Evolutionary conservation across 2,329 filamentous ascomycete species (phyloP), one percentile per base, ranked within the genome.

Genomic region (Xenoacremonium recifei): DNA sequence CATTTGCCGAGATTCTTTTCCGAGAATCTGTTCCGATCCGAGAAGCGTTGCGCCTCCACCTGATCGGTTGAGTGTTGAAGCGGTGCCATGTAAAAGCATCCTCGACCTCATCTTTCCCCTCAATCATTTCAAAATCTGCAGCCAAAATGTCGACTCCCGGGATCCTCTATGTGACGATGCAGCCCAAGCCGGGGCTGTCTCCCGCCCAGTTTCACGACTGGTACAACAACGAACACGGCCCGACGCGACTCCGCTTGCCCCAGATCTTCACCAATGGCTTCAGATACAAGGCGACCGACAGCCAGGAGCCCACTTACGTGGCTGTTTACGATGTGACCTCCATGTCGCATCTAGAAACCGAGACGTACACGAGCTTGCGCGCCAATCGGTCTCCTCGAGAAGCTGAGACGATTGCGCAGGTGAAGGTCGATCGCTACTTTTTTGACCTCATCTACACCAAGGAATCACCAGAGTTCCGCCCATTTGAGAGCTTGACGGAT

Each of bases 171-270:
- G 89, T 95, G 54, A 90, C 87, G 13, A 95, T 95, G 85, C 83
- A 91, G 67, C 88, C 89, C 55, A 76, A 79, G 63, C 72, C 79
- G 43, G 76, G 76, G 52, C 75, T 89, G 55, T 72, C 83, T 41
- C 66, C 76, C 35, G 73, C 79, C 48, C 81, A 87, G 58, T 95
- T 95, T 68, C 86, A 95, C 66, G 88, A 95, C 63, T 92, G 88
- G 87, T 95, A 95, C 72, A 91, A 95, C 71, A 93, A 90, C 65
- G 89, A 95, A 70, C 89, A 95, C 68, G 89, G 89, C 40, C 89
- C 89, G 15, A 80, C 83, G 13, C 85, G 89, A 35, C 77, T 95
- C 6, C 84, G 88, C 36, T 70, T 95, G 12, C 80, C 87, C 4
- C 82, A 85, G 55, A 82, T 91, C 60, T 81, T 82, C 60, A 62